Evolutionary conservation across 2,329 filamentous ascomycete species (phyloP).

Genomic region (Arthrobotrys megalospora): DNA sequence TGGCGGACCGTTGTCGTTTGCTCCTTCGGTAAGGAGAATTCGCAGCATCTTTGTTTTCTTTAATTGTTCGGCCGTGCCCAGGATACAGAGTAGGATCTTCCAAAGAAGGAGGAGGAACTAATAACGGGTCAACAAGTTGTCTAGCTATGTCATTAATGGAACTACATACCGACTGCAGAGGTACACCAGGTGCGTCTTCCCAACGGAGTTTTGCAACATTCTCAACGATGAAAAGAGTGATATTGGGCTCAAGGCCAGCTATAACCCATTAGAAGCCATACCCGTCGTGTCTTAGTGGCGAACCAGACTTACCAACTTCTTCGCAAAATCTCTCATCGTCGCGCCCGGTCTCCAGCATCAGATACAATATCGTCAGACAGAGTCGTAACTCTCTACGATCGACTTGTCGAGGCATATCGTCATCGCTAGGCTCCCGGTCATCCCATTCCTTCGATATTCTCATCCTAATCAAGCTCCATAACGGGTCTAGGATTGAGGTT

Average conservation of each 20-base stretch:
- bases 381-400: conserved; percentile 63
- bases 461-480: conserved; percentile 64
- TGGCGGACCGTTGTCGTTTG: conserved; percentile 81
- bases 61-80: conserved; percentile 44
- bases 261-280: background rate
- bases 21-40: conserved; percentile 84
- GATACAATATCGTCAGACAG: conserved; percentile 63
- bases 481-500: conserved; percentile 61
- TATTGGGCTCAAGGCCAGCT: conserved; percentile 62
- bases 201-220: conserved; percentile 69
- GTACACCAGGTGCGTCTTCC: conserved; percentile 63
- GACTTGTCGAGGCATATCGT: conserved; percentile 51
- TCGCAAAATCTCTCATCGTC: conserved; percentile 62
- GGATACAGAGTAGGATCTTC: conserved; percentile 55
- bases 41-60: conserved; percentile 62
- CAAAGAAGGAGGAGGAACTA: conserved; percentile 81
- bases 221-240: conserved; percentile 67
- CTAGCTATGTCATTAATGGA: background rate
- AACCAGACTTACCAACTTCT: conserved; percentile 54
- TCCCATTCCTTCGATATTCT: conserved; percentile 63
- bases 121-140: background rate
- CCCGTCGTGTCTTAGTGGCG: background rate
- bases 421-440: conserved; percentile 60
- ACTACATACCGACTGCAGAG: conserved; percentile 42
- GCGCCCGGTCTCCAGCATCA: conserved; percentile 63